Conservation (phyloP, 108 stramenopile species). For the Stephanodiscus triporus region DNA sequence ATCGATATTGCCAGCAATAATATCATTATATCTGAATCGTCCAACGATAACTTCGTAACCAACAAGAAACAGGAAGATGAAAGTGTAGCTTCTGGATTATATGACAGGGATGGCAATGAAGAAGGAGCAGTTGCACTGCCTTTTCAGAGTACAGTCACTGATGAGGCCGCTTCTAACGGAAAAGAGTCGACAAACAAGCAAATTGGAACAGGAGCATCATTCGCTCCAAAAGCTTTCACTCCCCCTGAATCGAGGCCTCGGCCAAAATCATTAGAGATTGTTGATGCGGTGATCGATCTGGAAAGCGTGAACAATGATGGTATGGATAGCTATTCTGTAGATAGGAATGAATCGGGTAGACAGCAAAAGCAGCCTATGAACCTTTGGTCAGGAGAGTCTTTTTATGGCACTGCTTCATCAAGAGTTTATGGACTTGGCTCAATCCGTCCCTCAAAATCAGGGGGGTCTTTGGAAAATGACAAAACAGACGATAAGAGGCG, state of each 20-base stretch:
- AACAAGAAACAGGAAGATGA: background rate
- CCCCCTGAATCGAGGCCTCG: conserved; percentile 17
- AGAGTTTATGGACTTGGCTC: conserved; percentile 11
- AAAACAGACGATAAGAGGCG: background rate
- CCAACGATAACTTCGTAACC: background rate
- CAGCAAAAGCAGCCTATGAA: conserved; percentile 7
- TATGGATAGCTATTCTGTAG: background rate
- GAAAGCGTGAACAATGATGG: conserved; percentile 2
- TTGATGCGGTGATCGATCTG: conserved; percentile 18
- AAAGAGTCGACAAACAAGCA: conserved; percentile 1
- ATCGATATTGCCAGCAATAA: background rate
- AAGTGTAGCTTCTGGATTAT: background rate
- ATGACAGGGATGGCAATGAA: background rate
- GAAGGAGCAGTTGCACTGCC: background rate
- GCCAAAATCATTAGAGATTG: conserved; percentile 6
- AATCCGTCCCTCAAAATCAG: conserved; percentile 3
- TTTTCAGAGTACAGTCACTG: background rate
- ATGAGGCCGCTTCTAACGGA: background rate
- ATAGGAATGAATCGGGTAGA: background rate
- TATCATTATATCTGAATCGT: background rate
- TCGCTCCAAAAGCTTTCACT: conserved; percentile 30
- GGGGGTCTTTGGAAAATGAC: background rate
- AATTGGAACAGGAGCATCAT: conserved; percentile 30
- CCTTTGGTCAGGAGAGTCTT: conserved; percentile 9
- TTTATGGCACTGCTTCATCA: conserved; percentile 17